A percentile compares a stretch with the other conserved stretches of the same genome.
Conservation (phyloP, 2,329 filamentous ascomycete species). For the Pestalotiopsis sp. region DNA sequence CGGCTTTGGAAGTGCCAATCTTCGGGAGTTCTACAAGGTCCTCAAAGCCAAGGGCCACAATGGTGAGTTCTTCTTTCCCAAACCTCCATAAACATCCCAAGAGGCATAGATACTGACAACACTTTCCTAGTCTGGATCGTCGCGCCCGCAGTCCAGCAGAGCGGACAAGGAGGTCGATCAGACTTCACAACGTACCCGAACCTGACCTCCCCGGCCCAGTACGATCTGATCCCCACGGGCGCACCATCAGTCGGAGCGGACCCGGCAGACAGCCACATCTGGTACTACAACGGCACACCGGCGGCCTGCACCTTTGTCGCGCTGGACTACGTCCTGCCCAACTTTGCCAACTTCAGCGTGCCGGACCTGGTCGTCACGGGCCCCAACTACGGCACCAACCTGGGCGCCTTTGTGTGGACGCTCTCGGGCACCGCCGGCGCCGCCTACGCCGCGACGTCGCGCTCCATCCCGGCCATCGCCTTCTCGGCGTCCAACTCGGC, state of each 20-base stretch:
- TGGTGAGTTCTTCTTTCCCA: neutral
- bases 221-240: constrained; percentile 46
- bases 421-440: constrained; percentile 53
- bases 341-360: constrained; percentile 46
- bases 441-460: constrained; percentile 51
- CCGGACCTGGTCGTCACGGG: constrained; percentile 52
- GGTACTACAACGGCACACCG: constrained; percentile 64
- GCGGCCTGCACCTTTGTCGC: constrained; percentile 58
- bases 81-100: too few relatives aligned
- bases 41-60: constrained; percentile 63
- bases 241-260: constrained; percentile 52
- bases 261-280: constrained; percentile 54
- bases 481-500: constrained; percentile 45
- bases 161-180: constrained; percentile 45
- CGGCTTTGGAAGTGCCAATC: constrained; percentile 43
- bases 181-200: constrained; percentile 45
- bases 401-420: constrained; percentile 57
- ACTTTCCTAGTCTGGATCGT: constrained; percentile 42
- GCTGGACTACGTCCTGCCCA: constrained; percentile 57
- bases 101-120: neutral
- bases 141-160: constrained; percentile 43
- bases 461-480: constrained; percentile 52
- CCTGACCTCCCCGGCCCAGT: constrained; percentile 44
- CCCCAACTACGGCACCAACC: constrained; percentile 54
- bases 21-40: constrained; percentile 40